phyloP scores from a whole-genome alignment of 2,329 filamentous ascomycete species.

The Penicillium concentricum region DNA sequence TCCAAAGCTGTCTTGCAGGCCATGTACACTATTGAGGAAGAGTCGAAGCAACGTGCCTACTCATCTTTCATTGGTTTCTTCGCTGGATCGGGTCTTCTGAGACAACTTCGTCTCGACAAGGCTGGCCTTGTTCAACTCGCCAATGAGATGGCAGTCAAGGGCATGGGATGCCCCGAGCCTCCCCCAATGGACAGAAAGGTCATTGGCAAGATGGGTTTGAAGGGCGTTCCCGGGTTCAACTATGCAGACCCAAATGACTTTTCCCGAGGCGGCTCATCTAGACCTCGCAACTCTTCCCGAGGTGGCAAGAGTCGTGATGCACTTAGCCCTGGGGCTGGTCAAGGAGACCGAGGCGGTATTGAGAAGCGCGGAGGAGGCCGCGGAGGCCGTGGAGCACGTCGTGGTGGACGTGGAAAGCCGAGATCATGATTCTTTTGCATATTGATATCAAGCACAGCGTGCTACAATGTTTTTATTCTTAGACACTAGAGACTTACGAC shows the following conservation, averaged over 20 bases:
- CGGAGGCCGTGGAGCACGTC: slow-evolving; percentile 16
- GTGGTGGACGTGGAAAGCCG: slow-evolving; percentile 13
- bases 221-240: slow-evolving; percentile 38
- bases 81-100: slow-evolving; percentile 32
- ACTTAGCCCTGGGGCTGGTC: slow-evolving; percentile 24
- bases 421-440: slow-evolving; percentile 5
- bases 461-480: not conserved
- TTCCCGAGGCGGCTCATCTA: slow-evolving; percentile 2
- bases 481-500: slow-evolving; percentile 7
- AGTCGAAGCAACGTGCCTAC: slow-evolving; percentile 38
- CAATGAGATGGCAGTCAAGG: slow-evolving; percentile 38
- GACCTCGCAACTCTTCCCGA: slow-evolving; percentile 14
- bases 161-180: slow-evolving; percentile 39
- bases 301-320: slow-evolving; percentile 23
- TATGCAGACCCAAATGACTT: slow-evolving; percentile 24
- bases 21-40: slow-evolving; percentile 32
- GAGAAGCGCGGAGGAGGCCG: slow-evolving; percentile 19
- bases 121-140: slow-evolving; percentile 36
- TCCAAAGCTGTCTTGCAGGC: slow-evolving; percentile 29
- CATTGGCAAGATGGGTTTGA: slow-evolving; percentile 42
- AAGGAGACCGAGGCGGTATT: slow-evolving; percentile 18
- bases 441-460: not conserved
- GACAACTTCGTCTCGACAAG: slow-evolving; percentile 33
- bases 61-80: slow-evolving; percentile 39
- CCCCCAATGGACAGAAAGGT: slow-evolving; percentile 39